A percentile compares a stretch with the other conserved stretches of the same genome.
These are phyloP conservation scores for Elsinoe fawcettii DNA, from an alignment of 2,329 filamentous ascomycete genomes.

Conservation along the genomic window DNA sequence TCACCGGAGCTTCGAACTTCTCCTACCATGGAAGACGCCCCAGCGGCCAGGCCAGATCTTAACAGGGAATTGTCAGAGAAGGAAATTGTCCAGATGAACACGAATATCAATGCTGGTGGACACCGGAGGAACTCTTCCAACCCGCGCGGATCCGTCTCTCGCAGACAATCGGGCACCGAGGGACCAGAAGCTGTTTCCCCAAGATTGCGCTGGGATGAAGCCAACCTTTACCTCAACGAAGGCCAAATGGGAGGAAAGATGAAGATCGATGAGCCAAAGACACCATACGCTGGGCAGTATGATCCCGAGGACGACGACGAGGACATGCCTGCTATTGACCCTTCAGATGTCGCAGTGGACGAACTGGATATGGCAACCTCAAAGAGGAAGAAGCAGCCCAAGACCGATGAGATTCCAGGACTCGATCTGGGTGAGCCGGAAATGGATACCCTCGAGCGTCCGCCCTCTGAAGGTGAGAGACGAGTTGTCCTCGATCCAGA, in stretches of 20 bases:
- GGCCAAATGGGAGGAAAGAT: constrained; percentile 92
- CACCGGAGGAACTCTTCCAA: constrained; percentile 75
- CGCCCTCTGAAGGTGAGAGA: constrained; percentile 51
- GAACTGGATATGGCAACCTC: constrained; percentile 51
- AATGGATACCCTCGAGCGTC: constrained; percentile 35
- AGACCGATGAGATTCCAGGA: constrained; percentile 78
- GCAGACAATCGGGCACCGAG: constrained; percentile 58
- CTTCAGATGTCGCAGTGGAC: constrained; percentile 61
- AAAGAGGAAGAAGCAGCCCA: constrained; percentile 37
- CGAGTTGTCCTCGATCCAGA: constrained; percentile 68
- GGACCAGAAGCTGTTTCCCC: constrained; percentile 55
- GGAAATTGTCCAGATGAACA: constrained; percentile 90
- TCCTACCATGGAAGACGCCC: constrained; percentile 34
- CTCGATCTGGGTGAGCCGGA: constrained; percentile 91
- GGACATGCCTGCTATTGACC: constrained; percentile 58
- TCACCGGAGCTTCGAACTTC: constrained; percentile 39
- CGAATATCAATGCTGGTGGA: constrained; percentile 84
- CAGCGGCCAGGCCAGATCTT: constrained; percentile 33
- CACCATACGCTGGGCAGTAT: constrained; percentile 87
- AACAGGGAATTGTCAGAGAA: constrained; percentile 59
- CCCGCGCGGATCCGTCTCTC: constrained; percentile 58
- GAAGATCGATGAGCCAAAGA: constrained; percentile 99
- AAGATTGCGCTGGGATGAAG: constrained; percentile 96
- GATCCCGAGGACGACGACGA: constrained; percentile 82
- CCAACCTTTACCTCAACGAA: constrained; percentile 92